Conservation (phyloP, 2,329 filamentous ascomycete genomes). For the Trichophyton simii region DNA sequence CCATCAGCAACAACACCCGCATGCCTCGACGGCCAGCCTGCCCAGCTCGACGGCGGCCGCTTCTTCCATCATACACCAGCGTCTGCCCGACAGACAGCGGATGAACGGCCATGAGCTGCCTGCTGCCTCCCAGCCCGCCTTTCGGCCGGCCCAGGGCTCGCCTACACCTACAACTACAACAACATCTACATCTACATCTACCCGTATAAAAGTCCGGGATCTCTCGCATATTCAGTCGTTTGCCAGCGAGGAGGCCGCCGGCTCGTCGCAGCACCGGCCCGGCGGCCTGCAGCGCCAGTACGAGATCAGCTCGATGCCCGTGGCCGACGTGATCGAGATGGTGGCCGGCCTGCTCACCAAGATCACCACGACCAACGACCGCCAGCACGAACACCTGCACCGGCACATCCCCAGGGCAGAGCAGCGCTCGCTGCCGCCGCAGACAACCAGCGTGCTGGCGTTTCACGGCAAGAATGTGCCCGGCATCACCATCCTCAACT, state of each 20-base stretch:
- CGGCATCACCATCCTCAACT: conserved; percentile 92
- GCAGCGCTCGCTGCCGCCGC: conserved; percentile 46
- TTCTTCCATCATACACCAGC: not conserved
- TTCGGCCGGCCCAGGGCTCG: not conserved
- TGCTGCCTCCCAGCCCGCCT: not conserved
- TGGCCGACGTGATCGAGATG: conserved; percentile 97
- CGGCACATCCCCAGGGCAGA: conserved; percentile 54
- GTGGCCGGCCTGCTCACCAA: conserved; percentile 91
- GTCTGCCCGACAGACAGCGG: not conserved
- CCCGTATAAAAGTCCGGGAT: conserved; percentile 68
- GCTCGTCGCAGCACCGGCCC: conserved; percentile 17
- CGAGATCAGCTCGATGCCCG: conserved; percentile 95
- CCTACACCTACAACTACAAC: not conserved
- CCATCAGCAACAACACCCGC: not conserved
- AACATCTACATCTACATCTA: conserved; percentile 13
- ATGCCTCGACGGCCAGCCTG: not conserved
- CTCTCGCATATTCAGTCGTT: conserved; percentile 84
- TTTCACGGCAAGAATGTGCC: conserved; percentile 98
- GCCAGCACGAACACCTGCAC: conserved; percentile 83
- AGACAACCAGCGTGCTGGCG: conserved; percentile 67
- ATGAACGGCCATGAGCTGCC: not conserved
- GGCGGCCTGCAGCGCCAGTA: conserved; percentile 46
- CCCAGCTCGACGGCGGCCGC: not conserved
- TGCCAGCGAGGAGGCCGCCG: conserved; percentile 55
- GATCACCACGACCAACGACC: conserved; percentile 92